Percentiles rank a stretch among this genome's conserved stretches.
These are phyloP conservation scores for carrot (Daucus carota) DNA, from an alignment of 129 eudicot genomes.

Conservation along the genomic window DNA sequence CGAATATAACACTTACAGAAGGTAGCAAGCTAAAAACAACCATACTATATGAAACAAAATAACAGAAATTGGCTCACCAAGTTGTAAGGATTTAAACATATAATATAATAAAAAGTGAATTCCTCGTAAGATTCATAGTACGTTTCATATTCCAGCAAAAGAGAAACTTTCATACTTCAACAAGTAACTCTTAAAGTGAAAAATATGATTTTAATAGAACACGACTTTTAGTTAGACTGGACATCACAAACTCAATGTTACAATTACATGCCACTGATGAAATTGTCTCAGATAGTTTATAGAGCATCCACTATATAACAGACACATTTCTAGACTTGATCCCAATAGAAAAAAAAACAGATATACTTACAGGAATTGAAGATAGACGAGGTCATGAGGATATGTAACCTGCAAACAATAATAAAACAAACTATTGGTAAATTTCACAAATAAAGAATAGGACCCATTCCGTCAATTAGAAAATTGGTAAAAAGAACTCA, in stretches of 20 bases:
- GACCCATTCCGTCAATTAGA: neutral
- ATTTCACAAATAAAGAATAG: neutral
- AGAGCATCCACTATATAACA: neutral
- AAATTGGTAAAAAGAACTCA: neutral
- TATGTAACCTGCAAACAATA: neutral
- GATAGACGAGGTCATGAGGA: neutral
- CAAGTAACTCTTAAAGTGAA: neutral
- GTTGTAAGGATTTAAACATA: neutral
- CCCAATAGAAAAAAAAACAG: neutral
- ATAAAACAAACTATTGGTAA: neutral
- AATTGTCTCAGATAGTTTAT: neutral
- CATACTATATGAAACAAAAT: neutral
- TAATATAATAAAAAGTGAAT: neutral
- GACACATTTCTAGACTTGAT: neutral
- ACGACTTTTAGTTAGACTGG: neutral
- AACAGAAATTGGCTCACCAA: neutral
- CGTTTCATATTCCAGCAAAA: neutral
- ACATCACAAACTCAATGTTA: neutral
- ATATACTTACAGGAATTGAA: constrained; percentile 6
- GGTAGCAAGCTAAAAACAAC: neutral
- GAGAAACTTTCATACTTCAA: neutral
- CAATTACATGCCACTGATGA: neutral
- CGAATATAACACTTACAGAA: neutral
- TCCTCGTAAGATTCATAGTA: too few relatives aligned
- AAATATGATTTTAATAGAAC: neutral